A percentile compares a stretch with the other conserved stretches of the same genome.
These are phyloP conservation scores for Colletotrichum simmondsii DNA, from an alignment of 2,329 filamentous ascomycete species.

Conservation along the genomic window DNA sequence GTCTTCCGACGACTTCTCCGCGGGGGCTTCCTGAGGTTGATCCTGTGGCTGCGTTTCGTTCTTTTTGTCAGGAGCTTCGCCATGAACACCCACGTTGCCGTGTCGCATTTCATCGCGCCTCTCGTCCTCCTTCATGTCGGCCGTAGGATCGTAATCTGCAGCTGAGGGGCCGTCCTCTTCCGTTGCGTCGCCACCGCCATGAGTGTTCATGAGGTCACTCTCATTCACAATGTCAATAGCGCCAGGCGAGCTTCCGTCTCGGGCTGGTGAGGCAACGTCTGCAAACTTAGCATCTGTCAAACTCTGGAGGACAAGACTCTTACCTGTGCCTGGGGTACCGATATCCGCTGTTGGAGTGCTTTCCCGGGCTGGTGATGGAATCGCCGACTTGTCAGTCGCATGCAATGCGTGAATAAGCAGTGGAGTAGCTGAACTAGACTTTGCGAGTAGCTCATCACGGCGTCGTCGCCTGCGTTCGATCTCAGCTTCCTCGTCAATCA, in stretches of 20 bases:
- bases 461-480: conserved; percentile 87
- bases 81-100: conserved; percentile 63
- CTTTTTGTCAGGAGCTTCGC: conserved; percentile 46
- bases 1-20: conserved; percentile 48
- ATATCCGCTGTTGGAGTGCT: conserved; percentile 53
- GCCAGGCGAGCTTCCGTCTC: conserved; percentile 65
- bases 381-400: conserved; percentile 66
- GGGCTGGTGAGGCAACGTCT: conserved; percentile 55
- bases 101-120: conserved; percentile 75
- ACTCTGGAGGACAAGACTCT: conserved; percentile 35
- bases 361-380: conserved; percentile 63
- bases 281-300: conserved; percentile 39
- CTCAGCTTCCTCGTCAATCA: conserved; percentile 83
- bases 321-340: conserved; percentile 61
- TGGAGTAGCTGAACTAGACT: conserved; percentile 79
- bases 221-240: conserved; percentile 74
- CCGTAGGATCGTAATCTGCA: conserved; percentile 89
- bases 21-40: conserved; percentile 43
- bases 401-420: conserved; percentile 81
- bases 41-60: conserved; percentile 44
- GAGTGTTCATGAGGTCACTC: conserved; percentile 72
- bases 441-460: conserved; percentile 86
- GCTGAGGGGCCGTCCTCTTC: conserved; percentile 84
- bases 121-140: conserved; percentile 88
- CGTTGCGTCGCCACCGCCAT: conserved; percentile 53